Percentiles rank a stretch among this genome's conserved stretches.
These are phyloP conservation scores for Trifolium fragiferum DNA, from an alignment of 306 rosid species.

Conservation along the genomic window DNA sequence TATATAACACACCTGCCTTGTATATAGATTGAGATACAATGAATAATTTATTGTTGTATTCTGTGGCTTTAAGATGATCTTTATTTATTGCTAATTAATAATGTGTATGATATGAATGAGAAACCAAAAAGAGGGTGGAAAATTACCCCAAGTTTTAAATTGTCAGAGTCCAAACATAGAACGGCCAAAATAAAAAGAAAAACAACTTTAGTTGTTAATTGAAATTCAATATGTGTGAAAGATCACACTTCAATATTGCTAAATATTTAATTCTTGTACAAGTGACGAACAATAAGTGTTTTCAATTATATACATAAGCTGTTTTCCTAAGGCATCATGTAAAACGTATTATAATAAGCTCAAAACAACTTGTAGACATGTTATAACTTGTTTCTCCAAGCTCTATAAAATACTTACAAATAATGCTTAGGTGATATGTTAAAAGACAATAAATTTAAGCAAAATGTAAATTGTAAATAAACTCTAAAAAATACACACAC, in stretches of 20 bases:
- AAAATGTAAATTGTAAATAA: constrained; percentile 2
- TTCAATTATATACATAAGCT: neutral
- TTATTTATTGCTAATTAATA: neutral
- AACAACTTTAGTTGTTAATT: constrained; percentile 19
- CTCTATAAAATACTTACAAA: neutral
- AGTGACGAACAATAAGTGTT: neutral
- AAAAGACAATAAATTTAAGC: neutral
- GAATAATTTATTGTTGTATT: neutral
- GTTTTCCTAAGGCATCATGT: neutral
- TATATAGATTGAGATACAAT: neutral
- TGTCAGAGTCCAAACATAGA: constrained; percentile 3
- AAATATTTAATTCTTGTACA: constrained; percentile 12
- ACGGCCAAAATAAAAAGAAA: constrained; percentile 8
- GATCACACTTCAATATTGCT: constrained; percentile 5
- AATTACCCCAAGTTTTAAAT: neutral
- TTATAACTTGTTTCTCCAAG: neutral
- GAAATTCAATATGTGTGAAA: constrained; percentile 5
- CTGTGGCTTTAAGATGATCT: neutral
- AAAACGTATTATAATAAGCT: neutral
- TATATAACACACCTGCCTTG: no score
- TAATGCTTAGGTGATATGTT: neutral
- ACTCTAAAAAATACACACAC: neutral
- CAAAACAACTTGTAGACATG: neutral
- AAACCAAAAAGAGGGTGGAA: neutral
- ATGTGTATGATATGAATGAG: constrained; percentile 5